These are phyloP conservation scores for Verticillium tricorpus DNA, from an alignment of 2,329 filamentous ascomycete genomes.

Conservation along the genomic window DNA sequence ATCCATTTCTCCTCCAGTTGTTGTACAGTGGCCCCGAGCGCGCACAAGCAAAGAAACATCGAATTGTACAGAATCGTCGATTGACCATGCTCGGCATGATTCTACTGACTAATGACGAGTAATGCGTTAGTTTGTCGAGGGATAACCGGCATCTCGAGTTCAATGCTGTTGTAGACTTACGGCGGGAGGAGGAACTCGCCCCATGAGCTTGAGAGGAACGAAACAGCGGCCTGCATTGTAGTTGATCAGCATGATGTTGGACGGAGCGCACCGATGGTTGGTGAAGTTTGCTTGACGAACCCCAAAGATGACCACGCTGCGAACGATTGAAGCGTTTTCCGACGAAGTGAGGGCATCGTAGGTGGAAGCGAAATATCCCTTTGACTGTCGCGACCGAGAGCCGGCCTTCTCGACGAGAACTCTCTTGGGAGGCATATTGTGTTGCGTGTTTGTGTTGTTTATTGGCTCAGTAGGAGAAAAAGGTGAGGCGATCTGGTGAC, in stretches of 20 bases:
- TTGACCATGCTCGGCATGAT: background rate
- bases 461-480: background rate
- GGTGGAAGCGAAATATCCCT: conserved; percentile 51
- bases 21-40: conserved; percentile 11
- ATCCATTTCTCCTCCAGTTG: conserved; percentile 4
- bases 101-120: conserved; percentile 8
- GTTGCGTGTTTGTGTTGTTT: background rate
- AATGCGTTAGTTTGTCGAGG: background rate
- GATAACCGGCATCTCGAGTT: background rate
- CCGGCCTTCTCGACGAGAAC: conserved; percentile 44
- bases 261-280: background rate
- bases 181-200: conserved; percentile 64
- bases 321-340: conserved; percentile 65
- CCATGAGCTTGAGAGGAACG: conserved; percentile 64
- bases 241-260: conserved; percentile 5
- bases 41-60: conserved; percentile 7
- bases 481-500: background rate
- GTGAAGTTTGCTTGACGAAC: conserved; percentile 40
- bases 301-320: conserved; percentile 63
- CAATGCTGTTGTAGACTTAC: conserved; percentile 34
- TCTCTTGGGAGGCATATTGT: conserved; percentile 59
- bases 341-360: conserved; percentile 61
- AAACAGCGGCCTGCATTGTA: conserved; percentile 50
- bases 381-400: conserved; percentile 36
- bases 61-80: background rate